Evolutionary conservation across 805 yeast genomes (phyloP), one percentile per base, ranked within the genome.

Genomic region (Lachancea cidri): DNA sequence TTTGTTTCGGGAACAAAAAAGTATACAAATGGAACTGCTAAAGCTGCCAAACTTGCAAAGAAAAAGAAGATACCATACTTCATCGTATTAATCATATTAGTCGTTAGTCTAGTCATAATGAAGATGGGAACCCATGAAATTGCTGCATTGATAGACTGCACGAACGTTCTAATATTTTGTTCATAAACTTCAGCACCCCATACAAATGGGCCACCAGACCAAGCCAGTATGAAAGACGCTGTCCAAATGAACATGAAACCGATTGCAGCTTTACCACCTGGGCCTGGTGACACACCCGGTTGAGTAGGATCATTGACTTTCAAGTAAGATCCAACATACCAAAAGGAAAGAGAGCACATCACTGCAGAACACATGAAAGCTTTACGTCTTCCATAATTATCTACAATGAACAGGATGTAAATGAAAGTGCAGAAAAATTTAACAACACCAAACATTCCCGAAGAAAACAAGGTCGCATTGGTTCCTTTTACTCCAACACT

Each of bases 1-100:
- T 77, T 79, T 40, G 94, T 86, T 65, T 83, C 88, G 54, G 79
- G 79, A 45, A 85, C 77, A 52, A 72, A 73, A 70, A 84, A 77
- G 70, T 72, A 77, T 41, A 83, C 83, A 60, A 34, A 38, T n/a
- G 50, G 48, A 8, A 49, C 39, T 2, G 53, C 46, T 9, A 49
- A 35, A n/a, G 44, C 35, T 3, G 50, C 50, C 22, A 49, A 33
- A 5, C 42, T 31, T 14, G 50, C 53, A 30, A 49, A 49, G 48
- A 73, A 62, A 49, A 71, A 68, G 52, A 69, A 72, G 31, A 69
- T 61, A 18, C 73, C 74, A 50, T 66, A 73, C 3, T 66, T 64
- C 58, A 72, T 70, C 24, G 58, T 55, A 22, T 58, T 57, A 36
- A 72, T 64, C 60, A 73, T 73, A 45, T 72, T 58, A 19, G 71